A percentile compares a stretch with the other conserved stretches of the same genome.
phyloP scores from a whole-genome alignment of 2,329 filamentous ascomycete species.

The Gyromitra esculenta region DNA sequence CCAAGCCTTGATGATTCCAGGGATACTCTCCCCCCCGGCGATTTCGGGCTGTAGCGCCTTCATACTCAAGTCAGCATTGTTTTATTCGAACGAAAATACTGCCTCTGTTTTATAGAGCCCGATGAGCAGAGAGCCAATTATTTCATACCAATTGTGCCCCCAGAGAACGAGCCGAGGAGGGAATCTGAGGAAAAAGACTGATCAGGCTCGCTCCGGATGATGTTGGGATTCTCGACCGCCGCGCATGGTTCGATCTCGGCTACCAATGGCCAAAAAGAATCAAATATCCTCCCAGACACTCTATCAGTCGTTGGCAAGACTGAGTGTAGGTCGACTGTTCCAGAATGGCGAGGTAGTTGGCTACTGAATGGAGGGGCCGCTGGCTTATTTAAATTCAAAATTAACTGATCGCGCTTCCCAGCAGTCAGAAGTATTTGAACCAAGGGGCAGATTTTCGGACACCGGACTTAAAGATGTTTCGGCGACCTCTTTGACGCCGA shows the following conservation, averaged over 20 bases:
- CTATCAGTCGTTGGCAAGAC: neutral
- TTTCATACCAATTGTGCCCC: neutral
- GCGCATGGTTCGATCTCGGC: neutral
- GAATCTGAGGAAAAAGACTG: neutral
- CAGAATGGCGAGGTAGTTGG: neutral
- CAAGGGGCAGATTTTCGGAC: neutral
- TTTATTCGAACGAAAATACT: neutral
- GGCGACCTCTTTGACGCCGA: neutral
- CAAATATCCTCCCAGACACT: neutral
- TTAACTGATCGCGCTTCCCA: neutral
- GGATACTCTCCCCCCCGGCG: neutral
- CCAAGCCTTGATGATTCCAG: neutral
- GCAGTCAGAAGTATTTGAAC: neutral
- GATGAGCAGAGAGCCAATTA: neutral
- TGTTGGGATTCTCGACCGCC: neutral
- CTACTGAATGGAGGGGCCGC: constrained; percentile 2
- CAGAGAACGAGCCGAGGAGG: neutral
- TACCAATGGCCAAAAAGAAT: neutral
- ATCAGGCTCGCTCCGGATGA: neutral
- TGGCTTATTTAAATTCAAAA: constrained; percentile 41
- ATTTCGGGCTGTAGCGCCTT: neutral
- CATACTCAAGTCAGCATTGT: neutral
- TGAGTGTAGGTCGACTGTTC: neutral
- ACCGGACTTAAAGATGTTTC: constrained; percentile 35
- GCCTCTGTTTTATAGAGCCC: neutral